Percentiles rank a stretch among this genome's conserved stretches.
These are phyloP conservation scores for Angophora floribunda DNA, from an alignment of 345 rosid genomes.

Conservation along the genomic window DNA sequence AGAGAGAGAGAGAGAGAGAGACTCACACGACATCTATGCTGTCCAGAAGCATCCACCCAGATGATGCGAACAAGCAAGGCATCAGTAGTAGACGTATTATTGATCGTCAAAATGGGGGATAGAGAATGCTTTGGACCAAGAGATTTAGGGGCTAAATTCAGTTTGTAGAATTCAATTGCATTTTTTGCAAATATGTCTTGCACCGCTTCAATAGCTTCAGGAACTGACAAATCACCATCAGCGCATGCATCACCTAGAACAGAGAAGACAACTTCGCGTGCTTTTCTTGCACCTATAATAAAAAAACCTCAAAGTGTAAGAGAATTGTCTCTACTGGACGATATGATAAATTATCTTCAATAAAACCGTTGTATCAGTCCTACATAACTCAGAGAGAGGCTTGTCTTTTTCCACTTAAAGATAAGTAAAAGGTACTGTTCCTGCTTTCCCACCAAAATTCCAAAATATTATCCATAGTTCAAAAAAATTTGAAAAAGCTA, in stretches of 20 bases:
- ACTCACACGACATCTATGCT: slow-evolving; percentile 90
- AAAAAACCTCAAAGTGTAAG: not conserved
- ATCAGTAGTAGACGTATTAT: slow-evolving; percentile 10
- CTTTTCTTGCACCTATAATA: slow-evolving; percentile 62
- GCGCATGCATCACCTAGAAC: slow-evolving; percentile 64
- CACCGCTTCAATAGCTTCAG: slow-evolving; percentile 85
- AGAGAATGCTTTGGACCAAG: slow-evolving; percentile 10
- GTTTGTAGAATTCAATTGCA: slow-evolving; percentile 62
- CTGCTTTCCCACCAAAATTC: not conserved
- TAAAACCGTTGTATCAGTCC: not conserved
- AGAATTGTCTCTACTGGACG: not conserved
- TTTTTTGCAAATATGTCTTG: slow-evolving; percentile 63
- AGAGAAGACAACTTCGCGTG: slow-evolving; percentile 65
- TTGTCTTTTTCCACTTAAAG: not conserved
- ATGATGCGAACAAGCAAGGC: slow-evolving; percentile 60
- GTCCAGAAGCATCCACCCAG: slow-evolving; percentile 96
- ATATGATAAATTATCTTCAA: not conserved
- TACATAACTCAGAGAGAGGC: not conserved
- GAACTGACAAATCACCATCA: slow-evolving; percentile 61
- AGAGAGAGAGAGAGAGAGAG: not conserved
- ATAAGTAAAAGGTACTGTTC: not conserved
- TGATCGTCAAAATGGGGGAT: slow-evolving; percentile 8
- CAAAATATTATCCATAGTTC: not conserved
- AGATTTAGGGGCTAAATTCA: slow-evolving; percentile 11
- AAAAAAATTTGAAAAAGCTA: not conserved